Conservation (phyloP, 2,329 filamentous ascomycete genomes). For the Neopestalotiopsis rosae region DNA sequence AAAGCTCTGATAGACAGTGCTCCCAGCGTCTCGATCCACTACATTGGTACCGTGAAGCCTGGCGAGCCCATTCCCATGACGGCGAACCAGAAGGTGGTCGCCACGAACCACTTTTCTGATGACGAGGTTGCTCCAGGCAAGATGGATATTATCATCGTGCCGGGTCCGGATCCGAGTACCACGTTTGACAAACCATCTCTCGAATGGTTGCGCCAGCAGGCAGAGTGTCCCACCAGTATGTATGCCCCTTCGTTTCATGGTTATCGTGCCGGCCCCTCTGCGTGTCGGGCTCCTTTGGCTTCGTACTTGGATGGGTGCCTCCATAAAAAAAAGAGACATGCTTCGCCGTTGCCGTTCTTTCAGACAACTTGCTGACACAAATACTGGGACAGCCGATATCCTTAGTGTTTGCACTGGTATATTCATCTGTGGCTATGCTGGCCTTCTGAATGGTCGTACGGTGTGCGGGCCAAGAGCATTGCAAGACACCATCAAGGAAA, state of each 20-base stretch:
- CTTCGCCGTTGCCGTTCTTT: too few species aligned
- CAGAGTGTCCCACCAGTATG: slow-evolving; percentile 33
- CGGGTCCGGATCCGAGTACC: slow-evolving; percentile 50
- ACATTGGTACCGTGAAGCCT: slow-evolving; percentile 47
- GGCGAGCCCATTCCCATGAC: slow-evolving; percentile 48
- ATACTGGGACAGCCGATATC: slow-evolving; percentile 46
- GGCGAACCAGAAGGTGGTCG: slow-evolving; percentile 41
- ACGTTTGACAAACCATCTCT: slow-evolving; percentile 39
- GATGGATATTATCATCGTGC: slow-evolving; percentile 56
- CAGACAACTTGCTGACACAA: background rate
- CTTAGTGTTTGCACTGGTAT: slow-evolving; percentile 58
- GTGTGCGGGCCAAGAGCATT: slow-evolving; percentile 53
- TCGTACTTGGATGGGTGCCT: too few species aligned
- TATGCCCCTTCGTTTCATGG: background rate
- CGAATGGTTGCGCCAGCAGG: slow-evolving; percentile 51
- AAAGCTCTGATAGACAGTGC: slow-evolving; percentile 44
- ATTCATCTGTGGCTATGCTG: slow-evolving; percentile 53
- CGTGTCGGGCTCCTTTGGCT: too few species aligned
- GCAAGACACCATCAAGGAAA: slow-evolving; percentile 43
- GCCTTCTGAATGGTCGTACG: slow-evolving; percentile 49
- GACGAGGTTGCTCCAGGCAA: slow-evolving; percentile 53
- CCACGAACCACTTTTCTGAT: slow-evolving; percentile 51
- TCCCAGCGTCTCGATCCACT: slow-evolving; percentile 48
- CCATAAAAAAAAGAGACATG: too few species aligned
- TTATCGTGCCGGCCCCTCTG: too few species aligned